Base-by-base conservation (phyloP, 176 grass and related monocot species). In the Phyllostachys edulis region DNA sequence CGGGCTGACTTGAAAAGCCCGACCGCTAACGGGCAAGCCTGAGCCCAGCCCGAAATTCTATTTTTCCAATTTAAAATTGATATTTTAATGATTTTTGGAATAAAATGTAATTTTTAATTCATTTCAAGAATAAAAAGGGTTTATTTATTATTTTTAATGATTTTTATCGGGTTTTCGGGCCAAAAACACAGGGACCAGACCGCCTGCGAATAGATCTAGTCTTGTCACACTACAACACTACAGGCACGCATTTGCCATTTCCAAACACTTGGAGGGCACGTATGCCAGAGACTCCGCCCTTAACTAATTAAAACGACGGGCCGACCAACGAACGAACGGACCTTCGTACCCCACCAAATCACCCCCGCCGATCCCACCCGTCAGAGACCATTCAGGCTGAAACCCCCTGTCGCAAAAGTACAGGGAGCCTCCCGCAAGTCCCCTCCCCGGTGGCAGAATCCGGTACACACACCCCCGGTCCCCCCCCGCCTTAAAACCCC, bases 401-500 rank as follows among this genome's bases (percentile, higher is more conserved):
- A 59, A n/a, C 20, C 7, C 2, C 7, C 8, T 59, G 21, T 59
- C 8, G 20, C 55, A 9, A 59, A 23, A 23, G 55, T 23, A 59
- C 20, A 10, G 7, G 9, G 18, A 21, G 18, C 21, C 55, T n/a
- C 16, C 15, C 50, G 50, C 50, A 52, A 18, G 50, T 17, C 46
- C 34, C 27, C 6, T 62, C 42, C 26, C 10, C 9, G 32, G 24
- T 7, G 68, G 81, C 75, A 79, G 82, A 80, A 69, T 89, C 59
- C 59, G 46, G 75, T 84, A 81, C 87, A 67, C 72, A 21, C 12
- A 8, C 51, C 27, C n/a, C n/a, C n/a, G n/a, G n/a, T n/a, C n/a
- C n/a, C n/a, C 7, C 32, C 29, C 26, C 59, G 32, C 82, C 87
- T 69, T 70, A 76, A 81, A 85, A 85, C 36, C 82, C 62, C 77